These are phyloP conservation scores for Hygrocybe punicea DNA, from an alignment of 768 basidiomycete species.

Conservation along the genomic window DNA sequence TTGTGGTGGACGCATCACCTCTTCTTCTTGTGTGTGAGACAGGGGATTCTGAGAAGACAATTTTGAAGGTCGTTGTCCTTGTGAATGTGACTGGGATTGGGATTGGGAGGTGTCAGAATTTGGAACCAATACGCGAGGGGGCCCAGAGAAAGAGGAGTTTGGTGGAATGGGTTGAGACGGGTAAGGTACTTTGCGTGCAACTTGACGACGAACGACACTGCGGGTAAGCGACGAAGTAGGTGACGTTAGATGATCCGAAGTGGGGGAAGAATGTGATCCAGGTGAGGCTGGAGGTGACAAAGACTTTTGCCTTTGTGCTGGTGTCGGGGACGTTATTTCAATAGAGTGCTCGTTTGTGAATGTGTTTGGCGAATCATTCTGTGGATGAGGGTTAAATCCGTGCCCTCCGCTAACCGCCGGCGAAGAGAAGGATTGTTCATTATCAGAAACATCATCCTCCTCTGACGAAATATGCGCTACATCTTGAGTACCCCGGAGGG, in stretches of 20 bases:
- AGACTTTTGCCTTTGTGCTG: constrained; percentile 27
- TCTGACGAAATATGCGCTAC: not conserved
- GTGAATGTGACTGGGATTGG: constrained; percentile 35
- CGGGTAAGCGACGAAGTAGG: not conserved
- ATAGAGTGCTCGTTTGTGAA: not conserved
- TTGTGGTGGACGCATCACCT: too few species aligned
- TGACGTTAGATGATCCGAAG: not conserved
- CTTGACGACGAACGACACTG: constrained; percentile 20
- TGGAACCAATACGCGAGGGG: constrained; percentile 48
- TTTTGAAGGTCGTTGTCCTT: constrained; percentile 28
- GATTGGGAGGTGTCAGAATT: constrained; percentile 52
- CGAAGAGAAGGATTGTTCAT: constrained; percentile 7
- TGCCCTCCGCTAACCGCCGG: too few species aligned
- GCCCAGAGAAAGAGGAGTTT: constrained; percentile 28
- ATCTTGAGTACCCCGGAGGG: not conserved
- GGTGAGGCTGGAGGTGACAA: not conserved
- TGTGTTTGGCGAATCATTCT: not conserved
- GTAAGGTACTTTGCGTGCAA: constrained; percentile 47
- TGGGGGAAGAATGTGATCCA: not conserved
- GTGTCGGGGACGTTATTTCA: constrained; percentile 30
- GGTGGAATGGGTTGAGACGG: constrained; percentile 38
- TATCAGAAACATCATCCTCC: not conserved
- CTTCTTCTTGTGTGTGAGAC: not conserved
- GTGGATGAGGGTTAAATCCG: not conserved
- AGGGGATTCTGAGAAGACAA: not conserved